Base-by-base conservation (phyloP, 306 rosid species). In the Senna siamea region DNA sequence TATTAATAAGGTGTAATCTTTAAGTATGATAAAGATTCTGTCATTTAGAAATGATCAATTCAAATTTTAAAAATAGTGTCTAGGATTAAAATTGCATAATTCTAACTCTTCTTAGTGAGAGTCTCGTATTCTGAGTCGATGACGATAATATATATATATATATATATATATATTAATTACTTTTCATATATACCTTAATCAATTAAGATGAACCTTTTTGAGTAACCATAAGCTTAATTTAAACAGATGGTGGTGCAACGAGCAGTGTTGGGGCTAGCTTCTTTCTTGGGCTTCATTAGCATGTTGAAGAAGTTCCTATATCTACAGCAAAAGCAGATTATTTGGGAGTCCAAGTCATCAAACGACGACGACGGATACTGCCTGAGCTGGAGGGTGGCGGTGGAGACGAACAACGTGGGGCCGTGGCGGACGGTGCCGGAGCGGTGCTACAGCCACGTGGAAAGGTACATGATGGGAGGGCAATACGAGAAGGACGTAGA, bases 301-400 rank as follows among this genome's bases (percentile, higher is more conserved):
- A 90, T 73, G 11, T 62, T 9, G 14, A 6, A 38, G 47, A 23
- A 54, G 37, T 17, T 48, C 0, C 8, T n/a, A 48, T 13, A 4
- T 13, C 7, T 0, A 9, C 8, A 15, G 53, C 55, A 50, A 18
- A 47, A 47, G 32, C 20, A 72, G 68, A 1, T 1, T 26, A 26
- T 26, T 26, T 26, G 30, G 30, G 30, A n/a, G n/a, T n/a, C n/a
- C n/a, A n/a, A n/a, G n/a, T 3, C 19, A 35, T 48, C 10, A 73
- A 44, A 22, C 3, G 52, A 13, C 2, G 53, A 77, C 14, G 81
- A 68, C 3, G 70, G 78, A 4, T 81, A 69, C 14, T 73, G 86
- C 26, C 70, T 83, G 77, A 89, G 87, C 53, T 87, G 97, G 97
- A 77, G 96, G 70, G 17, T 87, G 46, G 90, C 81, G 5, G 91